Evolutionary conservation across 1,284 basidiomycete genomes (phyloP).

Genomic region (Testicularia cyperi): DNA sequence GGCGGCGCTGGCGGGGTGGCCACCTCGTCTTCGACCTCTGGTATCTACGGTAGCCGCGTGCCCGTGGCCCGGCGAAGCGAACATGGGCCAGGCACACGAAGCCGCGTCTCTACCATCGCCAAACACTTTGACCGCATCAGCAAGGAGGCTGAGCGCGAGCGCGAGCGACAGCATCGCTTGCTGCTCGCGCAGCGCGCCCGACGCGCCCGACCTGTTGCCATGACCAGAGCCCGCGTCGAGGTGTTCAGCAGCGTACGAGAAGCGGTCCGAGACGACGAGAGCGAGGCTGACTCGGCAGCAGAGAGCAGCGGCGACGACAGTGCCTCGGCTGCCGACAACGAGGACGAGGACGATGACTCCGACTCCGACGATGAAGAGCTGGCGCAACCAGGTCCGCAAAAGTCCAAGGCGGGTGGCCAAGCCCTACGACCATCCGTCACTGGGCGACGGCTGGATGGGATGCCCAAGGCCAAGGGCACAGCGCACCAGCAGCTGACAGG

Average conservation of each 20-base stretch:
- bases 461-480: too few relatives aligned
- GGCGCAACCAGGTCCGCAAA: background rate
- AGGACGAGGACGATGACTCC: conserved; percentile 37
- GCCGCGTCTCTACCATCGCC: conserved; percentile 64
- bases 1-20: conserved; percentile 14
- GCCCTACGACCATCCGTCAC: too few relatives aligned
- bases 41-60: conserved; percentile 13
- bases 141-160: conserved; percentile 64
- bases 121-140: conserved; percentile 64
- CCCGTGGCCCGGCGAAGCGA: conserved; percentile 30
- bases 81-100: conserved; percentile 32
- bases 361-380: conserved; percentile 32
- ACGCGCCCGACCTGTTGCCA: conserved; percentile 87
- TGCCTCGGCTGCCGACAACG: conserved; percentile 35
- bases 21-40: background rate
- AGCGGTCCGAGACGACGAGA: conserved; percentile 77
- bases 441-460: too few relatives aligned
- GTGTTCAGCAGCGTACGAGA: conserved; percentile 88
- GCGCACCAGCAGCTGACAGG: too few relatives aligned
- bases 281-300: conserved; percentile 30
- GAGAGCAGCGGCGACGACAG: conserved; percentile 37
- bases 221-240: conserved; percentile 83
- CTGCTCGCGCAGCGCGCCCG: conserved; percentile 30
- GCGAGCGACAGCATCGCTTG: conserved; percentile 62
- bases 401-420: background rate